Base-by-base conservation (phyloP, 805 yeast species). In the Candida qinlingensis region DNA sequence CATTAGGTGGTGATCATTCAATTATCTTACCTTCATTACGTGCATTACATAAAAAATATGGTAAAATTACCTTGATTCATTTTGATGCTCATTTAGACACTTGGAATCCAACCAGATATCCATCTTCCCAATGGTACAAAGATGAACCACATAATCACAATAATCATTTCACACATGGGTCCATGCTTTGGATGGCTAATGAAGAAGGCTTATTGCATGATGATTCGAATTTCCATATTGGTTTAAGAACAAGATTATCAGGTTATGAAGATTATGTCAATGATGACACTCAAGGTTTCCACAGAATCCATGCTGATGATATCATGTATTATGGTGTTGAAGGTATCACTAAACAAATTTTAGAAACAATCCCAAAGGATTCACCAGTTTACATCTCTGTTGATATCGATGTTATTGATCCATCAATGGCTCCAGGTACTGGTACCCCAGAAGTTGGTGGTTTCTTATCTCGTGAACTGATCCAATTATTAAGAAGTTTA, bases 21-120 rank as follows among this genome's bases (percentile, higher is more conserved):
- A 77, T 87, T 33, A 73, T 85, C 39, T 70, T 87, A 45, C 90
- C 92, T 3, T 87, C 84, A 53, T 65, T 86, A 50, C 72, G 95
- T 55, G 83, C 87, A 0, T 70, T 85, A 48, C 63, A 77, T 51
- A 69, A 77, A 45, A 58, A 76, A 25, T 78, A 87, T 59, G 94
- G 92, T 1, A 80, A 80, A 19, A 41, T 87, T 44, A 80, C 87
- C 26, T 81, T 87, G 36, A 77, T 87, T 48, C 96, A 87, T 65
- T 85, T 87, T 56, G 96, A 87, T 61, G 92, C 94, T 11, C 95
- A 87, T 67, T 73, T 87, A 55, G 95, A 87, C 63, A 87, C 95
- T 5, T 77, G 90, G 92, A 63, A 81, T 53, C 94, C 95, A 9
- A 72, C 77, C 51, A 76, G 81, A 62, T 86, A 85, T 60, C 85